Percentiles rank a stretch among this genome's conserved stretches.
Conservation (phyloP, 2,329 filamentous ascomycete genomes). For the Alternaria brassicae region DNA sequence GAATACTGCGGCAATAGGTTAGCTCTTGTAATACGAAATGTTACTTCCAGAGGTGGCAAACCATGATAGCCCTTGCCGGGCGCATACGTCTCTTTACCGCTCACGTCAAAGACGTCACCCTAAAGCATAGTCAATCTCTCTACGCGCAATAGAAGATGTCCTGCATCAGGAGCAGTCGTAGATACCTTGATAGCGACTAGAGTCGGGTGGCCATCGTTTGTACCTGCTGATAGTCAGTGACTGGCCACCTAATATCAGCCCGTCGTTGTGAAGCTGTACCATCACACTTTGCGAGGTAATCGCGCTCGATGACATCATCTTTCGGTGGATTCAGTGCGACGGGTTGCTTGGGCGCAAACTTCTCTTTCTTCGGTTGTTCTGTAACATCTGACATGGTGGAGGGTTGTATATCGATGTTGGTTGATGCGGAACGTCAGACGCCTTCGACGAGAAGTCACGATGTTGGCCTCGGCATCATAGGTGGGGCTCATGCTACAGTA, state of each 20-base stretch:
- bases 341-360: conserved; percentile 79
- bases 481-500: conserved; percentile 22
- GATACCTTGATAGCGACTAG: conserved; percentile 66
- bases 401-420: conserved; percentile 4
- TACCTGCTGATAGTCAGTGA: conserved; percentile 57
- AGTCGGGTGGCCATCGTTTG: conserved; percentile 66
- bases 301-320: conserved; percentile 80
- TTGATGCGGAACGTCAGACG: conserved; percentile 5
- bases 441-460: conserved; percentile 9
- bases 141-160: neutral
- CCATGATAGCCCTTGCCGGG: conserved; percentile 84
- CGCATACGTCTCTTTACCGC: conserved; percentile 84
- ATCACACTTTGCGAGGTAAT: conserved; percentile 80
- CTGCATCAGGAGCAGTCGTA: neutral
- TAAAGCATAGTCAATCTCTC: conserved; percentile 49
- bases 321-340: conserved; percentile 84
- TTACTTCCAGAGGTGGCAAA: conserved; percentile 55
- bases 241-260: neutral
- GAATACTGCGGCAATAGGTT: conserved; percentile 71
- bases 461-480: conserved; percentile 21
- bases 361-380: conserved; percentile 53
- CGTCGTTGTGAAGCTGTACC: conserved; percentile 63
- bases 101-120: conserved; percentile 95
- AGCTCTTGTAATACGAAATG: conserved; percentile 7
- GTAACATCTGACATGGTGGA: conserved; percentile 42